phyloP scores from a whole-genome alignment of 2,329 filamentous ascomycete species.

The Colletotrichum sp. region DNA sequence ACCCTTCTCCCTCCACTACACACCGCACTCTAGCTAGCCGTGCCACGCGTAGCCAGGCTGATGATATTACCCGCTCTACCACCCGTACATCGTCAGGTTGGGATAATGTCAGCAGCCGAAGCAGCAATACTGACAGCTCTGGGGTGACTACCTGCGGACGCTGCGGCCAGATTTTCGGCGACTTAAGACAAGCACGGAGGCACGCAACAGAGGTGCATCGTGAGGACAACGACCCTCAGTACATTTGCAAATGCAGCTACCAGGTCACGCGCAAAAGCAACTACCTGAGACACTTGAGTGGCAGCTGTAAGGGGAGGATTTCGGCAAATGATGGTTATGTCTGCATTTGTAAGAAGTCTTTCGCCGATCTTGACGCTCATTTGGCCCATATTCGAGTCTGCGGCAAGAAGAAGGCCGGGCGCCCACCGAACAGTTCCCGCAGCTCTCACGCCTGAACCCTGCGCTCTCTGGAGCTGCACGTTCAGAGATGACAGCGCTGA shows the following conservation, averaged over 20 bases:
- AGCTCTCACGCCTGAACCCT: background rate
- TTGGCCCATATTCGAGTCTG: background rate
- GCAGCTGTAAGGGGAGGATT: background rate
- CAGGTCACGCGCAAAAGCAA: background rate
- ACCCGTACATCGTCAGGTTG: too few relatives aligned
- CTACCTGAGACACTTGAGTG: background rate
- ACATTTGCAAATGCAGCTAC: background rate
- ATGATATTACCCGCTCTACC: too few relatives aligned
- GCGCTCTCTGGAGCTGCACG: background rate
- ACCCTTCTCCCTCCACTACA: too few relatives aligned
- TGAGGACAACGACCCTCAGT: background rate
- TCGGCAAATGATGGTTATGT: background rate
- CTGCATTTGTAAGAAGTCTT: background rate
- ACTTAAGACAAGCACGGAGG: background rate
- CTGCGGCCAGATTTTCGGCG: background rate
- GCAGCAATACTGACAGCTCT: background rate
- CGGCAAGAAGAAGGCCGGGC: background rate
- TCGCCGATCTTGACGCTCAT: background rate
- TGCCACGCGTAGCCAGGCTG: too few relatives aligned
- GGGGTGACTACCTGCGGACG: background rate
- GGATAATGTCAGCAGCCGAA: background rate
- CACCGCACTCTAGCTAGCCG: too few relatives aligned
- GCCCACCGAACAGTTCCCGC: background rate
- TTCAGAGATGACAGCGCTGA: too few relatives aligned
- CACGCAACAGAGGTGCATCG: background rate